Base-by-base conservation (phyloP, 2,329 filamentous ascomycete genomes). In the Colletotrichum higginsianum region DNA sequence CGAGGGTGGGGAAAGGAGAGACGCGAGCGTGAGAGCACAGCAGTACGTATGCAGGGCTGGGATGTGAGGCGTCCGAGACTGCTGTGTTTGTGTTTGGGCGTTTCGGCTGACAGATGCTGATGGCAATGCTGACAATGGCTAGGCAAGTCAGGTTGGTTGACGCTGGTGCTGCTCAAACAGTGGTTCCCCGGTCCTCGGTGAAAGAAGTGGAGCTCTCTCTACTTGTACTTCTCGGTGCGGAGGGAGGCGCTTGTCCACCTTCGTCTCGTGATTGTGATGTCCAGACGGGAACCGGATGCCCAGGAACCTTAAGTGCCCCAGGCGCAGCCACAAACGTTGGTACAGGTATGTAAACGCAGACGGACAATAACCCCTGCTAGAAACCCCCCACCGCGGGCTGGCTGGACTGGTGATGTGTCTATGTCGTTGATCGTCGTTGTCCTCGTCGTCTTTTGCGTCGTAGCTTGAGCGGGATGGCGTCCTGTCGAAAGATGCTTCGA, bases 231-330 rank as follows among this genome's bases (percentile, higher is more conserved):
- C 30, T 55, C 23, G 2, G 11, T 47, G 13, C 8, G 23, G 50
- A 18, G 42, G 23, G 50, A 18, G 42, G 26, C 23, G 21, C 46
- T 47, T 18, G 23, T 42, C 53, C n/a, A 21, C 49, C 47, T 63
- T 35, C 11, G 50, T 50, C 68, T 71, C 21, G 63, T 57, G 50
- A 30, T 71, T 23, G 57, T 57, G 50, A 30, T 61, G 8, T 35
- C 30, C 30, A 35, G 30, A 47, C 26, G 50, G 46, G 64, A 42
- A 55, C 61, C 58, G 30, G 56, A 55, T 42, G 50, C 57, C 55
- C n/a, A 49, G 35, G 46, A 68, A 71, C 57, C 50, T 47, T 58
- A 60, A 63, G 40, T 44, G 53, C 35, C 18, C 57, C 61, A 46
- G 50, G 44, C 50, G 44, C 64, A 57, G 47, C 47, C 21, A 13